A percentile compares a stretch with the other conserved stretches of the same genome.
Evolutionary conservation across 179 eudicot species (phyloP).

Genomic region (Actinidia arguta): DNA sequence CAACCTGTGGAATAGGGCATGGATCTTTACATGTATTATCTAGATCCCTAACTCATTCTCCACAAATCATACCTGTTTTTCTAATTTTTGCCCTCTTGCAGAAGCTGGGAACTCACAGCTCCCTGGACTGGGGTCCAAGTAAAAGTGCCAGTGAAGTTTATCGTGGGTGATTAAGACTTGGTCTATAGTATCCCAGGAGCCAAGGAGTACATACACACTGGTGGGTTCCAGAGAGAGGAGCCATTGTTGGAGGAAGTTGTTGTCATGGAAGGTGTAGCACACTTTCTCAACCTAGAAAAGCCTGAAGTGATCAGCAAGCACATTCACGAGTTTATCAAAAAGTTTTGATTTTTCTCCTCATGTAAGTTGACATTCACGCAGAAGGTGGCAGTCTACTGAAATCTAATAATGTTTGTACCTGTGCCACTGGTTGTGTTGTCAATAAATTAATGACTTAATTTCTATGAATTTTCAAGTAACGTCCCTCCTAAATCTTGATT

Average conservation of each 20-base stretch:
- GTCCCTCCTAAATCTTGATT: background rate
- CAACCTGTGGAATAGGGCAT: too few species aligned
- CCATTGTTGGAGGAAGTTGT: slow-evolving; percentile 59
- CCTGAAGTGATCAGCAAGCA: slow-evolving; percentile 41
- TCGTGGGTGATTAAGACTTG: slow-evolving; percentile 60
- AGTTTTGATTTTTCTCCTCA: slow-evolving; percentile 1
- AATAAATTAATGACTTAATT: background rate
- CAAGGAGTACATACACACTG: slow-evolving; percentile 44
- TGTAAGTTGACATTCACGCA: too few species aligned
- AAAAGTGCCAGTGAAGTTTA: too few species aligned
- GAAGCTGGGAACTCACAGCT: slow-evolving; percentile 64
- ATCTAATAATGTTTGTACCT: too few species aligned
- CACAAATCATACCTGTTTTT: too few species aligned
- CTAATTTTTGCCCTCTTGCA: too few species aligned
- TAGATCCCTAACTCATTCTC: too few species aligned
- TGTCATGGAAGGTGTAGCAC: slow-evolving; percentile 54
- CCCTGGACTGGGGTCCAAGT: slow-evolving; percentile 58
- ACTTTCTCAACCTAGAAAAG: slow-evolving; percentile 60
- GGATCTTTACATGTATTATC: too few species aligned
- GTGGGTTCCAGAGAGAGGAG: slow-evolving; percentile 52
- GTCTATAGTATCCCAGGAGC: slow-evolving; percentile 42
- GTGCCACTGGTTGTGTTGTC: background rate
- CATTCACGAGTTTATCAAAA: background rate
- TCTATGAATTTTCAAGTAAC: background rate
- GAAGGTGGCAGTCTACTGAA: too few species aligned